These are phyloP conservation scores for Gardenia jasminoides DNA, from an alignment of 257 asterid species.

Conservation along the genomic window DNA sequence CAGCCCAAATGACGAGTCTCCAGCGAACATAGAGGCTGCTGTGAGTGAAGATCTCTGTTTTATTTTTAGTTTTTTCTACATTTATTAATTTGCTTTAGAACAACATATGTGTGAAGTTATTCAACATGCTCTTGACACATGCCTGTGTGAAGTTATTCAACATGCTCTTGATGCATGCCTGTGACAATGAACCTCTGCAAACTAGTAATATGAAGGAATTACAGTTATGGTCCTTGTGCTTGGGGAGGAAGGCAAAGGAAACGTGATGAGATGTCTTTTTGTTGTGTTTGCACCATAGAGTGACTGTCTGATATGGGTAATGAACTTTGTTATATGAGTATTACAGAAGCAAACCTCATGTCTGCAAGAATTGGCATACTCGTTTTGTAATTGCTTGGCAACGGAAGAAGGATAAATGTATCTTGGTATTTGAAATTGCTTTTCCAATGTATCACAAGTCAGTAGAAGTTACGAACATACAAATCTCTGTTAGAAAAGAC, in stretches of 20 bases:
- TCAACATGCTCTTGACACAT: background rate
- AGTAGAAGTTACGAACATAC: background rate
- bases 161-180: background rate
- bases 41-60: constrained; percentile 44
- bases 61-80: too few relatives aligned
- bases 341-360: background rate
- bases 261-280: too few relatives aligned
- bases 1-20: constrained; percentile 27
- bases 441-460: background rate
- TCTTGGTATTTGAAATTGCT: background rate
- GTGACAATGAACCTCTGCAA: too few relatives aligned
- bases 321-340: too few relatives aligned
- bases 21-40: constrained; percentile 82
- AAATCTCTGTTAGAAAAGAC: background rate
- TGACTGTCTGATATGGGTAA: too few relatives aligned
- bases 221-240: too few relatives aligned
- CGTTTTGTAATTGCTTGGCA: background rate
- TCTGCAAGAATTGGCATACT: background rate
- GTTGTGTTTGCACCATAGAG: too few relatives aligned
- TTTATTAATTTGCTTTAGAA: background rate
- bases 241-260: too few relatives aligned
- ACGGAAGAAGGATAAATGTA: background rate
- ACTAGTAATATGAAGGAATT: too few relatives aligned
- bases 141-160: background rate
- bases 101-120: background rate